Conservation (phyloP, 331 rosid species). For the Pyrus hybrid region DNA sequence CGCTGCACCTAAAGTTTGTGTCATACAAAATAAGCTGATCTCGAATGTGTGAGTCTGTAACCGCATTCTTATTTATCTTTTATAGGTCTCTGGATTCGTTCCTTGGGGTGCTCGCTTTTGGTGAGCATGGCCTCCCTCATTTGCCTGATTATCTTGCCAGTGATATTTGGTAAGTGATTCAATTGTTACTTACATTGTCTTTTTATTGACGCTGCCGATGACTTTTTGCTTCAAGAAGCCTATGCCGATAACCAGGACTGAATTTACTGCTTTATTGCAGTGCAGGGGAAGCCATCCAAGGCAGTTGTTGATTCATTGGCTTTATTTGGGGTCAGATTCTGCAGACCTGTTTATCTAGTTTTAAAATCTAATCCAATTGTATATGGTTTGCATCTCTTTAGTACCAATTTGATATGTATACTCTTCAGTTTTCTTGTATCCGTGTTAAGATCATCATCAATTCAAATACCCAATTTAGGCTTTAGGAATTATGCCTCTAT, state of each 20-base stretch:
- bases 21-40: background rate
- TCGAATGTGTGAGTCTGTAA: background rate
- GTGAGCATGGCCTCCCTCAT: conserved; percentile 97
- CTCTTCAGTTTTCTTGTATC: background rate
- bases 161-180: conserved; percentile 65
- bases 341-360: conserved; percentile 17
- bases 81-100: conserved; percentile 80
- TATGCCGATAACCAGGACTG: conserved; percentile 7
- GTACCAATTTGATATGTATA: background rate
- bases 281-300: conserved; percentile 89
- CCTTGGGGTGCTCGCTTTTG: conserved; percentile 90
- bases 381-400: background rate
- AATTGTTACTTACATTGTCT: background rate
- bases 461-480: too few relatives aligned
- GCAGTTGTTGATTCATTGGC: conserved; percentile 90
- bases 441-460: too few relatives aligned
- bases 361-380: background rate
- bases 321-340: conserved; percentile 90
- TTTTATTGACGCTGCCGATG: background rate
- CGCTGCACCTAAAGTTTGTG: background rate
- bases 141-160: conserved; percentile 77
- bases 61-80: background rate
- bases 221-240: conserved; percentile 2
- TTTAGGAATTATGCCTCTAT: background rate
- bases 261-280: conserved; percentile 50